Evolutionary conservation across 805 yeast genomes (phyloP).

Genomic region (Starmerella stellata): DNA sequence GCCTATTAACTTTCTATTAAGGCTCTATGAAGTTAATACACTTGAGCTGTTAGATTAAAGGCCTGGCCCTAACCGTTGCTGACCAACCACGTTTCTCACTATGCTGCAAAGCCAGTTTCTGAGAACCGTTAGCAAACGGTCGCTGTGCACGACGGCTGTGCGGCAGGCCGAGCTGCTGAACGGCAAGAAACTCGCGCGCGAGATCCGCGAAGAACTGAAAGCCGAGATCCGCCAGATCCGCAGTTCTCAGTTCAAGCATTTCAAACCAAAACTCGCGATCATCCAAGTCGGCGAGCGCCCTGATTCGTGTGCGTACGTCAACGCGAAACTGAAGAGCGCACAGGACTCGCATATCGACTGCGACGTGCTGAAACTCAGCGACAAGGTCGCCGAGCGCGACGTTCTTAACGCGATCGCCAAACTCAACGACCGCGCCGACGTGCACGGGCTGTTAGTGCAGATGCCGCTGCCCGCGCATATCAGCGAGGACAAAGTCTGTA

Average conservation of each 20-base stretch:
- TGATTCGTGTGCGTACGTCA: conserved; percentile 82
- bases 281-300: conserved; percentile 83
- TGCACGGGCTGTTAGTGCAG: conserved; percentile 79
- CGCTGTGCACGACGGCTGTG: conserved; percentile 1
- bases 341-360: conserved; percentile 62
- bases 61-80: too few species aligned
- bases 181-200: conserved; percentile 41
- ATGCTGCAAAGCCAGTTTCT: too few species aligned
- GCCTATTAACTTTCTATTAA: too few species aligned
- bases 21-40: too few species aligned
- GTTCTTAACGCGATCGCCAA: conserved; percentile 37
- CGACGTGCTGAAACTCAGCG: conserved; percentile 44
- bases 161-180: conserved; percentile 27
- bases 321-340: conserved; percentile 81
- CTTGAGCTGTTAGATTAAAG: too few species aligned
- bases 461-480: conserved; percentile 73
- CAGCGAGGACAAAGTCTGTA: conserved; percentile 61
- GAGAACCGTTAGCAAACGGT: too few species aligned
- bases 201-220: conserved; percentile 34
- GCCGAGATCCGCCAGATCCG: conserved; percentile 33
- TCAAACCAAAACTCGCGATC: conserved; percentile 62
- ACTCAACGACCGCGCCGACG: conserved; percentile 54
- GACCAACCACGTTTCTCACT: too few species aligned
- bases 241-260: conserved; percentile 27
- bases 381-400: conserved; percentile 40